Evolutionary conservation across 192 early-diverging fungal genomes (phyloP).

Genomic region (Linnemannia hyalina): DNA sequence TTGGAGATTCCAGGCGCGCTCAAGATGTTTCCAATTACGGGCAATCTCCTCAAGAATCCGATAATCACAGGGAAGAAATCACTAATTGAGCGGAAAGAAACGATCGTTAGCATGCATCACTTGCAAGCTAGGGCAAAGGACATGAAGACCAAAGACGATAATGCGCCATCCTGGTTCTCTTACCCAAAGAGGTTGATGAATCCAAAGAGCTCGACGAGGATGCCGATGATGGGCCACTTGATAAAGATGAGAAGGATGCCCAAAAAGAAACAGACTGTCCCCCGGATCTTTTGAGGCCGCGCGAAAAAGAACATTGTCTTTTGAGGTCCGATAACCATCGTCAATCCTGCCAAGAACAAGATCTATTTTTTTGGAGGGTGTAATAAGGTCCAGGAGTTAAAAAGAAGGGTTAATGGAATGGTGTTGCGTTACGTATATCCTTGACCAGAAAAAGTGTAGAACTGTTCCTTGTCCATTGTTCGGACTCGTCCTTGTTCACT

Average conservation of each 20-base stretch:
- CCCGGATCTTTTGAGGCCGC: conserved; percentile 87
- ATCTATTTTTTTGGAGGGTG: conserved; percentile 64
- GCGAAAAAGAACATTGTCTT: conserved; percentile 93
- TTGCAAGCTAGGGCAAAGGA: no score
- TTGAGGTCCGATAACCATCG: conserved; percentile 88
- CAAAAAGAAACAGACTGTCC: conserved; percentile 90
- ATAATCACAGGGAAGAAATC: conserved; percentile 98
- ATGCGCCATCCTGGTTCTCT: background rate
- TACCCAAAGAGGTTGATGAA: conserved; percentile 99
- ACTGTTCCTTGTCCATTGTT: no score
- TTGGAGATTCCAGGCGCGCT: conserved; percentile 87
- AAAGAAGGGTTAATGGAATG: background rate
- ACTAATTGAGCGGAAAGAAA: conserved; percentile 57
- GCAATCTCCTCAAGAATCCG: conserved; percentile 88
- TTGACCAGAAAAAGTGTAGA: no score
- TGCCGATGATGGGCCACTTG: conserved; percentile 92
- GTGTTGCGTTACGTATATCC: background rate
- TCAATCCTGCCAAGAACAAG: conserved; percentile 90
- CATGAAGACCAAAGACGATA: background rate
- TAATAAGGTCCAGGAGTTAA: background rate
- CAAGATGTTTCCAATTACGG: conserved; percentile 90
- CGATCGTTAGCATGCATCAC: background rate
- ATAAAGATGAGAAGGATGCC: conserved; percentile 92
- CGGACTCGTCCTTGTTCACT: no score
- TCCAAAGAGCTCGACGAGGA: conserved; percentile 91